Conservation (phyloP, 768 basidiomycete genomes). For the Tricholoma hemisulphureum region DNA sequence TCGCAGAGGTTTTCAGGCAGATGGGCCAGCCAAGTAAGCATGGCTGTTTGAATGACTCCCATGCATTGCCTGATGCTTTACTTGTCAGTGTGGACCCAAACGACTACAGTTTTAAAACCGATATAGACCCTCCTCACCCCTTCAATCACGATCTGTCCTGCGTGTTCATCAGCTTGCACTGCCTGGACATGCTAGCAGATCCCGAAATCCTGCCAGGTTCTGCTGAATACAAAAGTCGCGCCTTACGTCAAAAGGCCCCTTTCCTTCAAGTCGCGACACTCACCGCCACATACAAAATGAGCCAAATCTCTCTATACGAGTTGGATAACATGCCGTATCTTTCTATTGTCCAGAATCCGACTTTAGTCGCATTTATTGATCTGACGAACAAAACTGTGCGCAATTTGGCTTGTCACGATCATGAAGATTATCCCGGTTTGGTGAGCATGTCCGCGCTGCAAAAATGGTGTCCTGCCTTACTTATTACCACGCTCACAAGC, state of each 20-base stretch:
- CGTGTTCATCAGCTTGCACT: constrained; percentile 38
- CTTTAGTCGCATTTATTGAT: constrained; percentile 43
- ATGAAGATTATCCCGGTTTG: constrained; percentile 20
- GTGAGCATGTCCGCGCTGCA: constrained; percentile 17
- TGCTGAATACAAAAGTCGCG: constrained; percentile 32
- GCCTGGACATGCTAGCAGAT: constrained; percentile 45
- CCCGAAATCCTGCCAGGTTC: constrained; percentile 39
- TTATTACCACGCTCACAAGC: constrained; percentile 30
- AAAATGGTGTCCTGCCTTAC: not conserved
- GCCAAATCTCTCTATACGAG: constrained; percentile 40
- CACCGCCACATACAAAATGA: constrained; percentile 37
- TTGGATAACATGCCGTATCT: constrained; percentile 42
- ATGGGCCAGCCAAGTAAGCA: constrained; percentile 14
- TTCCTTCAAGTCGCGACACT: constrained; percentile 41
- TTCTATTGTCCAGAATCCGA: constrained; percentile 40
- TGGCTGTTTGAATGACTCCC: not conserved
- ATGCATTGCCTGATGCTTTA: constrained; percentile 13
- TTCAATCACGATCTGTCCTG: constrained; percentile 47
- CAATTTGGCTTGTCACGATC: constrained; percentile 39
- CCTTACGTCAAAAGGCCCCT: constrained; percentile 34
- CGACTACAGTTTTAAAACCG: constrained; percentile 32
- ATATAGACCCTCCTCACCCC: constrained; percentile 42
- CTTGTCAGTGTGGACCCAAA: constrained; percentile 36
- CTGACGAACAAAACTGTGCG: constrained; percentile 33
- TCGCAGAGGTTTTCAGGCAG: constrained; percentile 35